Evolutionary conservation across 208 protist species (phyloP).

Genomic region (Wallacemonas collosoma): DNA sequence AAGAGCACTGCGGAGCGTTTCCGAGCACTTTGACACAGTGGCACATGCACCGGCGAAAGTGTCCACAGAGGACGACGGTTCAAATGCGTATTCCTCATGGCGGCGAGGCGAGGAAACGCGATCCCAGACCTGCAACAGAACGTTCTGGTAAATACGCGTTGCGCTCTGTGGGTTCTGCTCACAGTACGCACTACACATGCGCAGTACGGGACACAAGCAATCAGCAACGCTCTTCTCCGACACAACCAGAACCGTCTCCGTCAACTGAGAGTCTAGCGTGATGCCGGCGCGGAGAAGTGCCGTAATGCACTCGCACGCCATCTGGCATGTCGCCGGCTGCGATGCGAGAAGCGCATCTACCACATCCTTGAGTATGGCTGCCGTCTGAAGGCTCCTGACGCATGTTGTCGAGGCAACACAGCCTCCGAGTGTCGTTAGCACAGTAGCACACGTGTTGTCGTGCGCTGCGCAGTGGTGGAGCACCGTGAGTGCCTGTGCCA

Average conservation of each 20-base stretch:
- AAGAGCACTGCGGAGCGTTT: background rate
- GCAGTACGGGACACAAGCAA: background rate
- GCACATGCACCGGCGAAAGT: background rate
- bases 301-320: background rate
- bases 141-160: background rate
- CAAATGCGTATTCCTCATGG: conserved; percentile 12
- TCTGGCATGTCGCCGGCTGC: background rate
- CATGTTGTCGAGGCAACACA: background rate
- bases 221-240: background rate
- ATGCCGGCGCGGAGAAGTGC: conserved; percentile 10
- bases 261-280: background rate
- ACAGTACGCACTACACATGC: conserved; percentile 12
- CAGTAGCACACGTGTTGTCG: background rate
- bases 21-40: conserved; percentile 2
- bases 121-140: background rate
- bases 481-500: background rate
- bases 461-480: background rate
- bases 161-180: conserved; percentile 1
- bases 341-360: conserved; percentile 1
- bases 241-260: background rate
- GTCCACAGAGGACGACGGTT: background rate
- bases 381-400: background rate
- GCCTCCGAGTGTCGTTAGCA: conserved; percentile 1
- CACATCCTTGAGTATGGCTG: background rate
- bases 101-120: background rate